phyloP scores from a whole-genome alignment of 2,329 filamentous ascomycete species.

The Talaromyces sp. region DNA sequence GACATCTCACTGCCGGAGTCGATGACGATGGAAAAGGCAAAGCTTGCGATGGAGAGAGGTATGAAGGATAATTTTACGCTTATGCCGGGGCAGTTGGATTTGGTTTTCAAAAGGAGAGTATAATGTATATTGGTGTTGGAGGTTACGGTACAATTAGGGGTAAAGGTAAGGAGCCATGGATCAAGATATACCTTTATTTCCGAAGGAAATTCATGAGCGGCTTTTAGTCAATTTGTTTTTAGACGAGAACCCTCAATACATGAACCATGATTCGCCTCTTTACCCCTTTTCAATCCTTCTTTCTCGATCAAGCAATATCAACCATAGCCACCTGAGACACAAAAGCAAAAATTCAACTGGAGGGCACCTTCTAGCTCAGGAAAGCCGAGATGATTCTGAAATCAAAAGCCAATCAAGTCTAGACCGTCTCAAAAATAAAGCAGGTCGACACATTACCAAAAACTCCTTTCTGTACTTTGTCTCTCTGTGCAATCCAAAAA shows the following conservation, averaged over 20 bases:
- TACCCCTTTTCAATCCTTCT: neutral
- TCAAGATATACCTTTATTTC: no score
- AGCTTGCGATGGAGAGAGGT: neutral
- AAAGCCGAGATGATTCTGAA: neutral
- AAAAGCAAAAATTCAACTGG: neutral
- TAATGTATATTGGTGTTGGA: neutral
- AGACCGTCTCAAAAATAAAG: neutral
- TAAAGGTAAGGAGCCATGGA: neutral
- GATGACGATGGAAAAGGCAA: neutral
- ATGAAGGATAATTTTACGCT: slow-evolving; percentile 7
- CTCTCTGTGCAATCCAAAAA: neutral
- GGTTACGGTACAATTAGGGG: neutral
- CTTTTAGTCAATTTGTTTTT: neutral
- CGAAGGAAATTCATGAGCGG: no score
- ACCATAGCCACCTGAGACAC: neutral
- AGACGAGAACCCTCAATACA: neutral
- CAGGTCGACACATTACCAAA: neutral
- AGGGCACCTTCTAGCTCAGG: neutral
- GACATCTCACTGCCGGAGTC: slow-evolving; percentile 32
- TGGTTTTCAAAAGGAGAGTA: neutral
- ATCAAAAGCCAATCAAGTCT: neutral
- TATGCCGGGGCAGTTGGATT: slow-evolving; percentile 4
- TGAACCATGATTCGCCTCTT: neutral
- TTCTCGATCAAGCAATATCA: neutral
- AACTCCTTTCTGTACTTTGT: neutral